Conservation (phyloP, 2,329 filamentous ascomycete species). For the Botrytis elliptica region DNA sequence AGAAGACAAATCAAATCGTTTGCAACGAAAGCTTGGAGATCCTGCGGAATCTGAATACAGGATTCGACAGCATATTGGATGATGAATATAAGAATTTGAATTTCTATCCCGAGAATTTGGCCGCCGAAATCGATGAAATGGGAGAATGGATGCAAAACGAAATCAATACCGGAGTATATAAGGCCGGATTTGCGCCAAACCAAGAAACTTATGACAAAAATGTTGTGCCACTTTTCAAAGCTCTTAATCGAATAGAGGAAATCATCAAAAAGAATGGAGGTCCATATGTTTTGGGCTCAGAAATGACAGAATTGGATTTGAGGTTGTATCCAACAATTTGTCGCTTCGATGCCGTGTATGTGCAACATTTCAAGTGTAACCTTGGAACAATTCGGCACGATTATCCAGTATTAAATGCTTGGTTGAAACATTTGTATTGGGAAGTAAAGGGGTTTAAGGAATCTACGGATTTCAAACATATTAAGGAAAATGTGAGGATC, state of each 20-base stretch:
- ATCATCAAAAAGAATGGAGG: constrained; percentile 51
- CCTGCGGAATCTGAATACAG: constrained; percentile 75
- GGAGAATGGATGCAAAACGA: constrained; percentile 76
- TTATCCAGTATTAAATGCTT: constrained; percentile 52
- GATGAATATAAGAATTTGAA: constrained; percentile 18
- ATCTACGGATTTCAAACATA: constrained; percentile 35
- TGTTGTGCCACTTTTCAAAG: constrained; percentile 66
- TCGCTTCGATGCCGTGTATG: constrained; percentile 67
- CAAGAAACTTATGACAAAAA: constrained; percentile 78
- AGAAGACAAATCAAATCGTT: constrained; percentile 58
- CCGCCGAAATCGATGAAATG: constrained; percentile 40
- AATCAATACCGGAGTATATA: constrained; percentile 69
- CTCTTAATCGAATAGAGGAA: constrained; percentile 71
- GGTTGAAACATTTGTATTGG: constrained; percentile 67
- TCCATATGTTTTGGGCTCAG: constrained; percentile 59
- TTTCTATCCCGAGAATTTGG: constrained; percentile 13
- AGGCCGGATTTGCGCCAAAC: constrained; percentile 77
- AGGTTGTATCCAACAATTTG: constrained; percentile 64
- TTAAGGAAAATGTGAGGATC: constrained; percentile 51
- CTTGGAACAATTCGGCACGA: constrained; percentile 61
- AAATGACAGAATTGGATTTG: constrained; percentile 68
- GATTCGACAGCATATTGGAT: constrained; percentile 36
- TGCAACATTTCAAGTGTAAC: constrained; percentile 63
- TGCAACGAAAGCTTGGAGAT: constrained; percentile 81
- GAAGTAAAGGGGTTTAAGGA: constrained; percentile 52